Conservation (phyloP, 768 basidiomycete species). For the Neoboletus magnificus region DNA sequence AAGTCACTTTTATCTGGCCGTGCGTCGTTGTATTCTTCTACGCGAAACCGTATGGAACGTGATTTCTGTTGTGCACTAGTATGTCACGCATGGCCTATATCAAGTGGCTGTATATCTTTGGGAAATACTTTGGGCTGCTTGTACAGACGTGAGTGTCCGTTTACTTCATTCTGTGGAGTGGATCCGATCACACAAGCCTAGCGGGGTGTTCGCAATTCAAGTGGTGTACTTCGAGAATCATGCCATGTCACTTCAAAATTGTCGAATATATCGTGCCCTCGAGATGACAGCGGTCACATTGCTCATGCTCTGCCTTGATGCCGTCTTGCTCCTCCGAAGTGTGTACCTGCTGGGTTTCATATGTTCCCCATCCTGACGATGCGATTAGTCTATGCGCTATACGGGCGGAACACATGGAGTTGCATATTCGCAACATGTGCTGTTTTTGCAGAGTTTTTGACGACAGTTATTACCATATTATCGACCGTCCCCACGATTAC, state of each 20-base stretch:
- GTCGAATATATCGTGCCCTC: constrained; percentile 9
- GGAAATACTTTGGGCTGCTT: constrained; percentile 17
- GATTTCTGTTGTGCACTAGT: not conserved
- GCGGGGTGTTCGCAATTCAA: constrained; percentile 7
- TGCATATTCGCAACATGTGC: not conserved
- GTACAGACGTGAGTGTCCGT: constrained; percentile 13
- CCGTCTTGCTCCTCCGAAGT: constrained; percentile 24
- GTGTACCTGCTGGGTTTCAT: not conserved
- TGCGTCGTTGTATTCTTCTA: constrained; percentile 7
- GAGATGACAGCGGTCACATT: constrained; percentile 11
- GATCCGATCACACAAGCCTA: not conserved
- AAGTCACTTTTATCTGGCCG: constrained; percentile 24
- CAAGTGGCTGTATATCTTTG: constrained; percentile 29
- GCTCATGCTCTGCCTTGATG: constrained; percentile 18
- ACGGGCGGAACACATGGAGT: not conserved
- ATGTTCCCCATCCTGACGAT: not conserved
- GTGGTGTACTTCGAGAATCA: not conserved
- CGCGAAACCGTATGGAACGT: not conserved
- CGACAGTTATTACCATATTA: not conserved
- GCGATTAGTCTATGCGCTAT: constrained; percentile 19
- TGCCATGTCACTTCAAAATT: not conserved
- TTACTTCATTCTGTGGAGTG: not conserved
- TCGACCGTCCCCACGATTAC: not conserved
- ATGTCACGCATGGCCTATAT: constrained; percentile 12
- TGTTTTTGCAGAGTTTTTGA: constrained; percentile 11